Conservation (phyloP, 2,329 filamentous ascomycete species). For the Diaporthe citriasiana region DNA sequence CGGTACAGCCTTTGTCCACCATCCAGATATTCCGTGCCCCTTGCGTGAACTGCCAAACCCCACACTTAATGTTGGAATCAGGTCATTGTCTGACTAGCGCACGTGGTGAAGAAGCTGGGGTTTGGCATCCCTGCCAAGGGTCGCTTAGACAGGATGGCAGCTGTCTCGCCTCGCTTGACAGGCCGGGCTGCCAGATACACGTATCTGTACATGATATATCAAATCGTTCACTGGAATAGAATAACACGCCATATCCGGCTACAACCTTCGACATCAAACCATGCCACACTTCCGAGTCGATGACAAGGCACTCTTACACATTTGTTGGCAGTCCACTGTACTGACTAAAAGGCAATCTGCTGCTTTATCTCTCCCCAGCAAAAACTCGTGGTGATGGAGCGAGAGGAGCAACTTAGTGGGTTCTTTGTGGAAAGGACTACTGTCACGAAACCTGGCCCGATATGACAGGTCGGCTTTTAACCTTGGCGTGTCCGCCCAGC, state of each 20-base stretch:
- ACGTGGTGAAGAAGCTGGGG: constrained; percentile 15
- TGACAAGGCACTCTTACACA: background rate
- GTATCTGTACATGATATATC: background rate
- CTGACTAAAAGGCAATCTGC: background rate
- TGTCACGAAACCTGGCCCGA: background rate
- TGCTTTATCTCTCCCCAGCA: background rate
- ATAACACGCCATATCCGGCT: background rate
- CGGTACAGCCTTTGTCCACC: background rate
- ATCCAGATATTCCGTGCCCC: background rate
- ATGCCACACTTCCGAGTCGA: background rate
- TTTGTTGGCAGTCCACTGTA: background rate
- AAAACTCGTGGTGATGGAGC: background rate
- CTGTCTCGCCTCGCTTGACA: background rate
- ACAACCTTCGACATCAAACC: background rate
- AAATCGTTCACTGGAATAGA: background rate
- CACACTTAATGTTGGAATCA: constrained; percentile 1
- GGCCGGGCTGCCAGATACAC: background rate
- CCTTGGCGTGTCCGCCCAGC: constrained; percentile 1
- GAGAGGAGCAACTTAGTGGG: background rate
- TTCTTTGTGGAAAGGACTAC: constrained; percentile 1
- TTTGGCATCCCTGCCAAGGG: background rate
- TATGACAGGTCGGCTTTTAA: background rate
- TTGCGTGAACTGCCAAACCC: background rate
- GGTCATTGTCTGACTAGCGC: constrained; percentile 22
- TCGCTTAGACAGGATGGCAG: background rate